Base-by-base conservation (phyloP, 2,329 filamentous ascomycete species). In the Stemphylium beticola region DNA sequence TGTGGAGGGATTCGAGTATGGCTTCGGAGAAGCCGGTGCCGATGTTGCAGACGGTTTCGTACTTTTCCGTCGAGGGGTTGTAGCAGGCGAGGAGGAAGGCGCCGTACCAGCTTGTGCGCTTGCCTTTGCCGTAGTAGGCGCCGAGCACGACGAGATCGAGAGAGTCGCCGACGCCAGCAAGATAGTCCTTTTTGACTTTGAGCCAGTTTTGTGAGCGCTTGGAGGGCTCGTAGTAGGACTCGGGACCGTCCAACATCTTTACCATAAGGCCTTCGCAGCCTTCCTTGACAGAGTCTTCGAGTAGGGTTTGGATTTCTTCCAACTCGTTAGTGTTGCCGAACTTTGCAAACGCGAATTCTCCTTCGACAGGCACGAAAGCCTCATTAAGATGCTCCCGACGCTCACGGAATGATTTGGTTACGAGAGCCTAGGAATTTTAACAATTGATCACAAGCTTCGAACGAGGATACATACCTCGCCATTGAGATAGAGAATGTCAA, bases 231-330 rank as follows among this genome's bases (percentile, higher is more conserved):
- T 99, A 99, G 66, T 91, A 91, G 65, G 91, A 96, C 76, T 97
- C 93, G 6, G 85, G 81, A 0, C 93, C 95, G 73, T 98, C 93
- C 55, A 99, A 79, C 95, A 99, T 99, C 81, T 99, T 99, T 12
- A 99, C 95, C 95, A 99, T 99, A 48, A 99, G 81, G 10, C 95
- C 95, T 79, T 99, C 95, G 71, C 95, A 99, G 0, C 92, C 96
- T 2, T 93, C 91, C 76, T 96, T 96, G 61, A 99, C 90, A 67
- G 91, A 95, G 55, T 98, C 93, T 69, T 99, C 95, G 2, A 99
- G 83, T 67, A 99, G 90, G 1, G 82, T 83, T 71, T 98, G 93
- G 49, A 99, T 99, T 69, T 96, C 91, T 48, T 98, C 93, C 3
- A 99, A 82, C 64, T 97, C 91, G 67, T 88, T 90, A 10, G 91